Evolutionary conservation across 2,329 filamentous ascomycete genomes (phyloP).

Genomic region (Dactylellina leptospora): DNA sequence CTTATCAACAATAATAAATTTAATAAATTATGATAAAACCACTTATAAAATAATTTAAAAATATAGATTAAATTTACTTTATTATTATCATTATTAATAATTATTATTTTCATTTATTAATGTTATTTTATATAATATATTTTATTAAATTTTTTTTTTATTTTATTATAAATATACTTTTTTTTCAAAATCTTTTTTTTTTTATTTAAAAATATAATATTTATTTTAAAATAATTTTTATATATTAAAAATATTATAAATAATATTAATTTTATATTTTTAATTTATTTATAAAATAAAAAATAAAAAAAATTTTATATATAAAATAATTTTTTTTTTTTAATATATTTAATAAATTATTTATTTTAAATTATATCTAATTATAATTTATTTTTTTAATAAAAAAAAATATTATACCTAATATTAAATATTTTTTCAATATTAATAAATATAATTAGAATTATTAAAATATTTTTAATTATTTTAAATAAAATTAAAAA

Average conservation of each 20-base stretch:
- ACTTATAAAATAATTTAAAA: too few species aligned
- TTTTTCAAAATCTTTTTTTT: too few species aligned
- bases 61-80: too few species aligned
- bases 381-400: conserved; percentile 4
- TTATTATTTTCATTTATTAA: background rate
- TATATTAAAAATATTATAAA: background rate
- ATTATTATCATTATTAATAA: too few species aligned
- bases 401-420: background rate
- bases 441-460: background rate
- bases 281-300: background rate
- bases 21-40: too few species aligned
- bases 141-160: background rate
- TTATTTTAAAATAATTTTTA: background rate
- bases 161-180: too few species aligned
- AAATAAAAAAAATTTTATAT: background rate
- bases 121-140: background rate
- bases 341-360: background rate
- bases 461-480: background rate
- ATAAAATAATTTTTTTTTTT: too few species aligned
- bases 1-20: too few species aligned
- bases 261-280: background rate
- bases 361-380: background rate
- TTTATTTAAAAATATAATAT: too few species aligned
- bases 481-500: background rate
- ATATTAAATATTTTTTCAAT: background rate